phyloP scores from a whole-genome alignment of 345 rosid species.

The Linum trigynum region DNA sequence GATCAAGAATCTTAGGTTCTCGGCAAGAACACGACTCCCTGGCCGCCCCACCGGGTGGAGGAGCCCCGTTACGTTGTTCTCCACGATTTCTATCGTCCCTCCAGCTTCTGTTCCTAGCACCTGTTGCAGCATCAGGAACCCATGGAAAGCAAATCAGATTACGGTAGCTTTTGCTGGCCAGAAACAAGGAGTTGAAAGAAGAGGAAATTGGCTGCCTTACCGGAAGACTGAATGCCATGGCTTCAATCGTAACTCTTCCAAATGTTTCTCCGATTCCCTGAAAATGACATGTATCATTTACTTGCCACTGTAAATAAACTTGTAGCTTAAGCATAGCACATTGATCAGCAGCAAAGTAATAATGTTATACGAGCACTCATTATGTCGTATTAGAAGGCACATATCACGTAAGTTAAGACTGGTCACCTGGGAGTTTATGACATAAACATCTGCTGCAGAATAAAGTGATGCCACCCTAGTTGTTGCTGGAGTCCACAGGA shows the following conservation, averaged over 20 bases:
- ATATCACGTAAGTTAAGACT: background rate
- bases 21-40: constrained; percentile 46
- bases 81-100: constrained; percentile 79
- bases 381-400: too few relatives aligned
- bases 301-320: too few relatives aligned
- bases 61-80: constrained; percentile 72
- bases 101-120: constrained; percentile 92
- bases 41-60: constrained; percentile 62
- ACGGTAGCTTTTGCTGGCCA: background rate
- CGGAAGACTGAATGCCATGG: constrained; percentile 91
- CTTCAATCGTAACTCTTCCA: constrained; percentile 98
- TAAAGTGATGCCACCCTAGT: constrained; percentile 83
- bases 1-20: constrained; percentile 45
- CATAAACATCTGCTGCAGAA: constrained; percentile 92
- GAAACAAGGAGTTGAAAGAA: constrained; percentile 4
- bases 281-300: background rate
- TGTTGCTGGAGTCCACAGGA: constrained; percentile 76
- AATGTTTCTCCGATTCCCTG: constrained; percentile 95
- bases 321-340: background rate
- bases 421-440: constrained; percentile 83
- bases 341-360: background rate
- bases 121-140: constrained; percentile 23
- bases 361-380: background rate
- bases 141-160: constrained; percentile 1
- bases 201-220: constrained; percentile 28